Evolutionary conservation across 2,329 filamentous ascomycete genomes (phyloP).

Genomic region (Sclerotinia glacialis): DNA sequence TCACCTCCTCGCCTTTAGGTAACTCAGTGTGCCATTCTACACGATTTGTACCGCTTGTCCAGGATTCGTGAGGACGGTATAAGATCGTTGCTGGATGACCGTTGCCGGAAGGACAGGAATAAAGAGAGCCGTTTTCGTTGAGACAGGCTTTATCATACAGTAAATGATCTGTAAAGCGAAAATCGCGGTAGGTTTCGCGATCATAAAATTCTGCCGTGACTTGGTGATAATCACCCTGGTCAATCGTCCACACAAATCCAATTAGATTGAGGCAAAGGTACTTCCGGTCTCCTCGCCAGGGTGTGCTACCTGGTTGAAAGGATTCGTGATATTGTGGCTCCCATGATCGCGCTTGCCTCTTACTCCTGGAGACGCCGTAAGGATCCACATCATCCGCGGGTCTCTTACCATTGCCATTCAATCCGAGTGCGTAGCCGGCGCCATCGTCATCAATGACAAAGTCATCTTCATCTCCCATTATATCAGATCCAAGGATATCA

Average conservation of each 20-base stretch:
- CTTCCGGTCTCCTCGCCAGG: conserved; percentile 90
- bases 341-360: conserved; percentile 36
- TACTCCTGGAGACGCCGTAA: conserved; percentile 44
- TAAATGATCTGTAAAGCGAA: conserved; percentile 96
- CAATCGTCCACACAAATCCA: conserved; percentile 94
- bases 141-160: conserved; percentile 95
- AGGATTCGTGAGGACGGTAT: conserved; percentile 94
- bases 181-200: conserved; percentile 84
- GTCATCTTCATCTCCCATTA: conserved; percentile 58
- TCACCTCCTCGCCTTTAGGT: conserved; percentile 82
- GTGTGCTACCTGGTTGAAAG: conserved; percentile 92
- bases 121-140: conserved; percentile 78
- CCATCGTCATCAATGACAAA: conserved; percentile 96
- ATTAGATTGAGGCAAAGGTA: conserved; percentile 92
- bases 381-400: conserved; percentile 47
- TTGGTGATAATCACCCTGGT: conserved; percentile 90
- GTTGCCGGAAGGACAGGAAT: conserved; percentile 71
- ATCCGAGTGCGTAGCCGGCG: conserved; percentile 73
- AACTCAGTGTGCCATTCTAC: conserved; percentile 86
- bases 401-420: conserved; percentile 63
- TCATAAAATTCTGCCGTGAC: conserved; percentile 98
- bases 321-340: conserved; percentile 71
- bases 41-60: conserved; percentile 74
- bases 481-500: conserved; percentile 67
- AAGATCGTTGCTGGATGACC: conserved; percentile 76